Evolutionary conservation across 1,284 basidiomycete genomes (phyloP), one percentile per base, ranked within the genome.

Genomic region (Puccinia hordei): DNA sequence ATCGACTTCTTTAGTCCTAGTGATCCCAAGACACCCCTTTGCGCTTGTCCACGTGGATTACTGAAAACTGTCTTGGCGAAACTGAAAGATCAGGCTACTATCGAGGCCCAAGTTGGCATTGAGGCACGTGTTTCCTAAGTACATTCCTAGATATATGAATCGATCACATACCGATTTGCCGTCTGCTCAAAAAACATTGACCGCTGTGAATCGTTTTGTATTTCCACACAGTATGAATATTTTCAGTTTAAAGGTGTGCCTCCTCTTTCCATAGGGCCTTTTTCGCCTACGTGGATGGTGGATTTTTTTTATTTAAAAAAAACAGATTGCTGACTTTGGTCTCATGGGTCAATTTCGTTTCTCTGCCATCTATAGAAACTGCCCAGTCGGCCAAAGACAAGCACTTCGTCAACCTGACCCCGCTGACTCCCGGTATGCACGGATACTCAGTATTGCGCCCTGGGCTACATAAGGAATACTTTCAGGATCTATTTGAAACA

Each of bases 1-100:
- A 89, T 96, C 49, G 92, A 92, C 5, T 98, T 97, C 87, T 85
- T 92, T 73, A 92, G 97, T 85, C 93, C 94, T 81, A 1, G 73
- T 0, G 91, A 92, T 38, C 92, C 92, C 2, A 89, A 89, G 81
- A 87, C 91, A 75, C 91, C 92, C 0, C 87, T 99, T 19, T 88
- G 88, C 61, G 94, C 91, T 15, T 95, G 96, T 84, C 95, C 95
- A 9, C 89, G 96, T 59, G 91, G 92, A 49, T 88, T 92, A n/a
- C 87, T 98, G 53, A 88, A 89, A 83, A 89, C 88, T 46, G 88
- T 91, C 0, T 87, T 89, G 0, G 88, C 89, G 2, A 83, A 85
- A 41, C 84, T 87, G 0, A 82, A 84, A n/a, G 80, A 84, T 12
- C 63, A 90, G 89, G 6, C 86, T 4, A 12, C 6, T 85, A 79